Conservation (phyloP, 164 flowering plant genomes). For the Tetracentron sinense region DNA sequence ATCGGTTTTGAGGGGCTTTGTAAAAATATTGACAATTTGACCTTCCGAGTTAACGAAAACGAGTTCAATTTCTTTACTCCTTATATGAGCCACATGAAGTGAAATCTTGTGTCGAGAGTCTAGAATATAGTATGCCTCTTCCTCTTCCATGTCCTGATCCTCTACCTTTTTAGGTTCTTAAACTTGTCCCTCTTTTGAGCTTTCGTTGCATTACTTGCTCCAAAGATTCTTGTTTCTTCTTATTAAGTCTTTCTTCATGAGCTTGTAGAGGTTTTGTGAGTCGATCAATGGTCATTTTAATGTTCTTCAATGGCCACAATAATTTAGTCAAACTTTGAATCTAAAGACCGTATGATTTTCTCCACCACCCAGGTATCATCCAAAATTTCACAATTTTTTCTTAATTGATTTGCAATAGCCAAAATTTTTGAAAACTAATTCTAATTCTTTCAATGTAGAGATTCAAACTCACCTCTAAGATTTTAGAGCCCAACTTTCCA, state of each 20-base stretch:
- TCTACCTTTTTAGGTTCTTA: neutral
- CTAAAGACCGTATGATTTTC: constrained; percentile 9
- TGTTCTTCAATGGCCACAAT: neutral
- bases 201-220: neutral
- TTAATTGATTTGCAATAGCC: neutral
- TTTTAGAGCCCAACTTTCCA: neutral
- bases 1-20: too few species aligned
- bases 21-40: too few species aligned
- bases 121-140: neutral
- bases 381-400: too few species aligned
- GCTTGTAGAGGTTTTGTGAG: too few species aligned
- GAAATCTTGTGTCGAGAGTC: too few species aligned
- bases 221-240: constrained; percentile 2
- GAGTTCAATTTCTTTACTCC: too few species aligned
- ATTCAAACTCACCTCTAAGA: neutral
- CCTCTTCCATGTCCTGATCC: neutral
- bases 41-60: too few species aligned
- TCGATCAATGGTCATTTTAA: constrained; percentile 6
- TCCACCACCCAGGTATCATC: constrained; percentile 4
- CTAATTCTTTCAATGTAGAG: neutral
- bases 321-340: constrained; percentile 1
- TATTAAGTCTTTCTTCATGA: constrained; percentile 8
- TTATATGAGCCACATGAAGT: too few species aligned
- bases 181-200: neutral
- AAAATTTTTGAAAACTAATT: neutral